These are phyloP conservation scores for Boletus sensibilis DNA, from an alignment of 768 basidiomycete genomes.

Conservation along the genomic window DNA sequence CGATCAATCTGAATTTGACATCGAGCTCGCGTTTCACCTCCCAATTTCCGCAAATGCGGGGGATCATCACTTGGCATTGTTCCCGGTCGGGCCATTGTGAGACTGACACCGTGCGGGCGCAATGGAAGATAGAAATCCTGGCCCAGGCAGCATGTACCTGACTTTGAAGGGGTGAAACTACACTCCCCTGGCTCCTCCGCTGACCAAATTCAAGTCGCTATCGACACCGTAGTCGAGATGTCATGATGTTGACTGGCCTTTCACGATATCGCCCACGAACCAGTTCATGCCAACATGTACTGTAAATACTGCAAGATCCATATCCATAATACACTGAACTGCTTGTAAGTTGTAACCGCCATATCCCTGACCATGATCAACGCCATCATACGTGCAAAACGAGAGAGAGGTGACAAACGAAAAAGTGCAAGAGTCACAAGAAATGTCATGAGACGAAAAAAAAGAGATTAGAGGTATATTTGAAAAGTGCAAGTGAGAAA, in stretches of 20 bases:
- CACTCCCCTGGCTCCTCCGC: no score
- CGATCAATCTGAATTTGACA: neutral
- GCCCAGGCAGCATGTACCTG: no score
- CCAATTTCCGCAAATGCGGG: neutral
- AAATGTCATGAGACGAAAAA: neutral
- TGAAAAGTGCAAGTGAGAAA: neutral
- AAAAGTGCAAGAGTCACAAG: neutral
- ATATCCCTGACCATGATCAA: slow-evolving; percentile 6
- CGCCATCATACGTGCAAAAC: slow-evolving; percentile 6
- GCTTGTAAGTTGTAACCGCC: neutral
- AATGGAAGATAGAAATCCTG: no score
- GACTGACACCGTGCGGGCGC: no score
- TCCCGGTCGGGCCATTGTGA: no score
- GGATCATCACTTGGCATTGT: neutral
- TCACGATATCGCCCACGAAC: no score
- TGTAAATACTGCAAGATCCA: slow-evolving; percentile 22
- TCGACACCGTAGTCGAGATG: no score
- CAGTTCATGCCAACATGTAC: neutral
- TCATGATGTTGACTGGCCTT: no score
- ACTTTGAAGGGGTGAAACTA: no score
- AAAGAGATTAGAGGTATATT: neutral
- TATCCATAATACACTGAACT: slow-evolving; percentile 13
- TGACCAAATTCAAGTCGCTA: no score
- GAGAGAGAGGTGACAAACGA: neutral
- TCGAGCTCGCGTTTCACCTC: neutral